These are phyloP conservation scores for Camillea tinctor DNA, from an alignment of 2,329 filamentous ascomycete genomes.

Conservation along the genomic window DNA sequence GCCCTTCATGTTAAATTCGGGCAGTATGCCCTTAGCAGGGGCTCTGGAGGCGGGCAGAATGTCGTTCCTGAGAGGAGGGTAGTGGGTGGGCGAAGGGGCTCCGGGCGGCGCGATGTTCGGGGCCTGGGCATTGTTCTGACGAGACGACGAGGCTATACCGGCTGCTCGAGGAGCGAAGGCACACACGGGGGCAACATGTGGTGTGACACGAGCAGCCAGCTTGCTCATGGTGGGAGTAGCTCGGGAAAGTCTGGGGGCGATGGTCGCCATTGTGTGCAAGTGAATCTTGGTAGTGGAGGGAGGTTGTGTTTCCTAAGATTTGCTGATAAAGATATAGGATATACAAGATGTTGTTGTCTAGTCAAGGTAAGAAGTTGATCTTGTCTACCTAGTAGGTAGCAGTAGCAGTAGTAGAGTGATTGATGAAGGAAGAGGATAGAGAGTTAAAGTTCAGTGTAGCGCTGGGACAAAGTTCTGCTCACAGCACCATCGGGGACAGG, in stretches of 20 bases:
- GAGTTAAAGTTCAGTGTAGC: no score
- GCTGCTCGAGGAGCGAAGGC: background rate
- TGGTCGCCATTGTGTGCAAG: background rate
- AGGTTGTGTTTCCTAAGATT: background rate
- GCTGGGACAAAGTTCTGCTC: background rate
- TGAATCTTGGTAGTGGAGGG: background rate
- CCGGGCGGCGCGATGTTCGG: constrained; percentile 1
- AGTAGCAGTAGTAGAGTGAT: background rate
- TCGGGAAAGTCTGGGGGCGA: background rate
- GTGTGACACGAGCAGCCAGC: background rate
- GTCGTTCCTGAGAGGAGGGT: constrained; percentile 9
- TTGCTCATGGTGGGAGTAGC: background rate
- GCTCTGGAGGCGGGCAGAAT: constrained; percentile 6
- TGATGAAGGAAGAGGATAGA: background rate
- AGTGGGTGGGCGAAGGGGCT: constrained; percentile 6
- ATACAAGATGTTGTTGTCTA: background rate
- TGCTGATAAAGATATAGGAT: background rate
- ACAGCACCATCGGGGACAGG: background rate
- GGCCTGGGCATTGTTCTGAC: background rate
- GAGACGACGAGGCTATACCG: background rate
- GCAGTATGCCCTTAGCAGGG: constrained; percentile 39
- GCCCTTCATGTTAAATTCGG: constrained; percentile 73
- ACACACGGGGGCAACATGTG: background rate
- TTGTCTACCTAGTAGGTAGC: background rate
- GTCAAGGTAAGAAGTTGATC: no score